Conservation (phyloP, 176 grass and related monocot species). For the Eleusine indica region DNA sequence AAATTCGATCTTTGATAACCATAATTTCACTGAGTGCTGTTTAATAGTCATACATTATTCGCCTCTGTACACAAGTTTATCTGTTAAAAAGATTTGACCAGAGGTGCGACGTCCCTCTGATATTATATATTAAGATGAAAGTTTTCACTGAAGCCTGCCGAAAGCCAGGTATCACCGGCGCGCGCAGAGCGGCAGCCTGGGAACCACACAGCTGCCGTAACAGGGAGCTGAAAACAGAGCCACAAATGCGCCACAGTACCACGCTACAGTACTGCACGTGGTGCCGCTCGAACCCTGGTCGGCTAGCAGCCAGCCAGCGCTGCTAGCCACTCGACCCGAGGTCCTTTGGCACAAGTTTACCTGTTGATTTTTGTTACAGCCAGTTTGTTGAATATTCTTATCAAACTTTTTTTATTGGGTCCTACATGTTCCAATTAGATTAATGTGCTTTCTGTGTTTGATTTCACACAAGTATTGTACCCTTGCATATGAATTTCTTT, state of each 20-base stretch:
- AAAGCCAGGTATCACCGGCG: too few species aligned
- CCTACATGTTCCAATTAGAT: not conserved
- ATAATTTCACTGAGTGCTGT: not conserved
- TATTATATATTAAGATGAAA: too few species aligned
- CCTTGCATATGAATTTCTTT: not conserved
- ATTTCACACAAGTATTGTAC: slow-evolving; percentile 9
- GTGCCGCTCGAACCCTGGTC: too few species aligned
- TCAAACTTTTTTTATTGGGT: slow-evolving; percentile 8
- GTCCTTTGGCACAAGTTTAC: not conserved
- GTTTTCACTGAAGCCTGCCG: too few species aligned
- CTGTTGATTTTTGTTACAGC: not conserved
- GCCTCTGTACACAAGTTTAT: not conserved
- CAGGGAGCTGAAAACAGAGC: too few species aligned
- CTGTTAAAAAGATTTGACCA: not conserved
- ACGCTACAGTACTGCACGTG: too few species aligned
- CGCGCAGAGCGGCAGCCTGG: too few species aligned
- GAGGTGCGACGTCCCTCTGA: too few species aligned
- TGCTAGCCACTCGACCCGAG: too few species aligned
- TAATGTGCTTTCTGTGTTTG: not conserved
- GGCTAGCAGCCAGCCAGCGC: too few species aligned
- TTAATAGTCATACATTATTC: not conserved
- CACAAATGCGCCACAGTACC: too few species aligned
- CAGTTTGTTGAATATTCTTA: slow-evolving; percentile 25
- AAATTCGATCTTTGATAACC: not conserved
- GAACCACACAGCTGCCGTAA: too few species aligned